These are phyloP conservation scores for Triticum aestivum DNA, from an alignment of 176 grass and related monocot genomes.

Conservation along the genomic window DNA sequence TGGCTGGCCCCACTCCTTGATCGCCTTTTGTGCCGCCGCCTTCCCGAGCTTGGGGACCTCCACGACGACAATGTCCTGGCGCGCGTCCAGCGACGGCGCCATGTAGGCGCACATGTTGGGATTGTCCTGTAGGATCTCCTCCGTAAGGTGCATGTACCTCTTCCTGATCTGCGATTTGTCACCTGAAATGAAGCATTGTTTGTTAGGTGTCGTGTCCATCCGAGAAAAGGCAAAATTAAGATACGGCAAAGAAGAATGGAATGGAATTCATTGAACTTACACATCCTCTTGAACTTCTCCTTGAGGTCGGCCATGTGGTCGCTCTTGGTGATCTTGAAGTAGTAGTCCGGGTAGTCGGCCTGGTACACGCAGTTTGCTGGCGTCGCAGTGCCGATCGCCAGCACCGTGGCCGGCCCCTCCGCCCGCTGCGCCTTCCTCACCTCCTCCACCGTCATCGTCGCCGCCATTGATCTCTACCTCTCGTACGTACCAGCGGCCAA, in stretches of 20 bases:
- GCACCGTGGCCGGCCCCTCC: neutral
- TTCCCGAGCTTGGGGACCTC: constrained; percentile 13
- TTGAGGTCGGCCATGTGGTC: neutral
- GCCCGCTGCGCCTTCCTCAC: constrained; percentile 40
- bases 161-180: constrained; percentile 54
- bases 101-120: constrained; percentile 42
- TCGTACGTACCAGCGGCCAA: too few species aligned
- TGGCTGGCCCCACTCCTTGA: too few species aligned
- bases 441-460: constrained; percentile 55
- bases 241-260: constrained; percentile 24
- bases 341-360: constrained; percentile 48
- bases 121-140: neutral
- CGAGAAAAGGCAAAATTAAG: neutral
- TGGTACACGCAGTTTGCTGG: constrained; percentile 60
- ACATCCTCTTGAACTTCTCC: neutral
- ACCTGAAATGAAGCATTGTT: constrained; percentile 30
- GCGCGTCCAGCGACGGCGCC: constrained; percentile 71
- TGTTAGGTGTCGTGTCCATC: neutral
- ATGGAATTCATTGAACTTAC: neutral
- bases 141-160: neutral
- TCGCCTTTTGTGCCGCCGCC: too few species aligned
- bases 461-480: neutral
- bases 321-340: constrained; percentile 48
- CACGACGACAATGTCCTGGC: constrained; percentile 71
- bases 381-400: constrained; percentile 66